These are phyloP conservation scores for Phyllostachys edulis DNA, from an alignment of 176 grass and related monocot genomes.

Conservation along the genomic window DNA sequence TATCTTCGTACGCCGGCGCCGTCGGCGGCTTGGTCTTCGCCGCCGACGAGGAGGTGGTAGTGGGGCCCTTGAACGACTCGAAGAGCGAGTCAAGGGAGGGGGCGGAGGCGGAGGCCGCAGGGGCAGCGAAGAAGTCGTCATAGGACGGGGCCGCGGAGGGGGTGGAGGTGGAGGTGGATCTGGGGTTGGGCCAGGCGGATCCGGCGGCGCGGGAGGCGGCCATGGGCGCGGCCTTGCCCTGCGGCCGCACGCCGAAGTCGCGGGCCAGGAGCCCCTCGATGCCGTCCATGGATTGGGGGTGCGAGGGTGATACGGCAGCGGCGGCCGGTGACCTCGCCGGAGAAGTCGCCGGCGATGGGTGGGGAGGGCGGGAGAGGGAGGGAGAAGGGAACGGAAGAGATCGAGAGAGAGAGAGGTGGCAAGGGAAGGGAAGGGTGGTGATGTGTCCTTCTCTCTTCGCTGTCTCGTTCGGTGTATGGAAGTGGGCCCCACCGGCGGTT, in stretches of 20 bases:
- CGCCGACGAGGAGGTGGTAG: conserved; percentile 4
- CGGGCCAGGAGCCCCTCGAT: conserved; percentile 71
- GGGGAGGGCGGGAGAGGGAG: background rate
- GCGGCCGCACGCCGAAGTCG: conserved; percentile 75
- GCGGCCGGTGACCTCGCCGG: conserved; percentile 13
- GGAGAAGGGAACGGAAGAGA: background rate
- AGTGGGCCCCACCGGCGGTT: conserved; percentile 6
- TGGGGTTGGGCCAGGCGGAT: conserved; percentile 36
- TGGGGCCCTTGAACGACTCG: conserved; percentile 40
- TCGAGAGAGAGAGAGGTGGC: background rate
- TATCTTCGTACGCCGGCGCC: conserved; percentile 44
- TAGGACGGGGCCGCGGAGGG: conserved; percentile 38
- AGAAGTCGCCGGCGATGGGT: conserved; percentile 13
- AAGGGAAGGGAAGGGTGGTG: conserved; percentile 21
- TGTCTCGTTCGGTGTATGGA: conserved; percentile 13
- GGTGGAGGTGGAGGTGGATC: conserved; percentile 36
- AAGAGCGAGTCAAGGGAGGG: conserved; percentile 51
- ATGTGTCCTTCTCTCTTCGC: conserved; percentile 25
- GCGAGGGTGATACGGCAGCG: background rate
- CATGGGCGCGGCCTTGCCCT: conserved; percentile 75
- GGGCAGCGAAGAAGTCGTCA: conserved; percentile 46
- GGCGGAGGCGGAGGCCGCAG: conserved; percentile 10
- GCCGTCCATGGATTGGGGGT: conserved; percentile 54
- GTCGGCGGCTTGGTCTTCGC: background rate
- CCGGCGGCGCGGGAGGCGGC: conserved; percentile 40